A percentile compares a stretch with the other conserved stretches of the same genome.
phyloP scores from a whole-genome alignment of 805 yeast species.

The Komagataella pseudopastoris region DNA sequence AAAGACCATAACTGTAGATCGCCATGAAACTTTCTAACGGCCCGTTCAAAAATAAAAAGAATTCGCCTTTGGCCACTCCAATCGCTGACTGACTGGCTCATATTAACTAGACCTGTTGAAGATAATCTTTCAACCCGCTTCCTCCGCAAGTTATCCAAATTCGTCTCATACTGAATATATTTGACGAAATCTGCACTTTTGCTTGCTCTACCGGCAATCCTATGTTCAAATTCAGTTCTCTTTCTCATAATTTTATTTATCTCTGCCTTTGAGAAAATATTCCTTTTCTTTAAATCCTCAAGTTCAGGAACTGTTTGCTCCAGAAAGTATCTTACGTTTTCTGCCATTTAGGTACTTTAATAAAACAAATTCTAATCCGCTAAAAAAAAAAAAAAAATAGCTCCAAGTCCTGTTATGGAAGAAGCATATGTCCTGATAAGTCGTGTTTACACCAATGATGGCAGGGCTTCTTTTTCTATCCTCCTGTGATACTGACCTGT shows the following conservation, averaged over 20 bases:
- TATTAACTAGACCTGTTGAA: slow-evolving; percentile 40
- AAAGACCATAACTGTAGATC: slow-evolving; percentile 68
- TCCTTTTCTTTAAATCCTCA: slow-evolving; percentile 72
- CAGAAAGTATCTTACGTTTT: slow-evolving; percentile 34
- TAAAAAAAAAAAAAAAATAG: neutral
- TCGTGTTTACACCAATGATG: neutral
- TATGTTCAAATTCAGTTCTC: slow-evolving; percentile 91
- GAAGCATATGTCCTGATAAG: neutral
- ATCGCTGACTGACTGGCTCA: slow-evolving; percentile 59
- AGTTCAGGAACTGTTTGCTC: slow-evolving; percentile 81
- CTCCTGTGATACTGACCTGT: too few species aligned
- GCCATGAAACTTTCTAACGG: slow-evolving; percentile 65
- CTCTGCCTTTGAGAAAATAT: slow-evolving; percentile 73
- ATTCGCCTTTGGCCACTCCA: slow-evolving; percentile 81
- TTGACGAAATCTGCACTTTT: slow-evolving; percentile 62
- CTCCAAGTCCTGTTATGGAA: too few species aligned
- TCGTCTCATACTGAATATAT: slow-evolving; percentile 70
- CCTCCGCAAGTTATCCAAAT: slow-evolving; percentile 63
- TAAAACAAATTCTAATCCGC: neutral
- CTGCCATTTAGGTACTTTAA: slow-evolving; percentile 17
- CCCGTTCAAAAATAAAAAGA: slow-evolving; percentile 72
- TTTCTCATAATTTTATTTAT: slow-evolving; percentile 77
- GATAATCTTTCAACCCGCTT: slow-evolving; percentile 56
- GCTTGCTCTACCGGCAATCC: slow-evolving; percentile 75
- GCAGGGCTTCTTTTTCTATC: too few species aligned